Evolutionary conservation across 306 rosid genomes (phyloP), one percentile per base, ranked within the genome.

Genomic region (Lathyrus aphaca): DNA sequence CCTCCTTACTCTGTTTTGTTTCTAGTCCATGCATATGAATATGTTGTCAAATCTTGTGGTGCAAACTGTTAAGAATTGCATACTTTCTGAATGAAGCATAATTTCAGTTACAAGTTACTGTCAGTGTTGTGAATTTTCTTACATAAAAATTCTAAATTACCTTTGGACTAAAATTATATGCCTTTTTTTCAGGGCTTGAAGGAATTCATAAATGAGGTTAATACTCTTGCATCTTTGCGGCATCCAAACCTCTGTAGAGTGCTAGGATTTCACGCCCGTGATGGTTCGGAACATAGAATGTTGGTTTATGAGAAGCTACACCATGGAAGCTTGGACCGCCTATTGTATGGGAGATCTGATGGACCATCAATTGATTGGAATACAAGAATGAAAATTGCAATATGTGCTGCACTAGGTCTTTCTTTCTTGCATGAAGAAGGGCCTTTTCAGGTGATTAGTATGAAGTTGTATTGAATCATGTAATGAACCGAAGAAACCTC

Each of bases 371-470:
- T 63, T 19, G 68, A 63, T 63, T 63, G 68, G 68, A 63, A 13
- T 40, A 39, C 68, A 63, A 63, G 68, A 63, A 63, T 63, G 35
- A 63, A 63, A 63, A 63, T 63, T 63, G 68, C 68, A 21, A 40
- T 21, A 63, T 63, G 68, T 40, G 68, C 68, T 63, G 68, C 68
- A 63, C 51, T 38, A 19, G 68, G 68, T 40, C 68, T 63, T 40
- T 39, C 68, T 63, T 63, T 63, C 68, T 63, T 63, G 68, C 68
- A 63, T 13, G 68, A 63, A 63, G 68, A 63, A 63, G 68, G 68
- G 11, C 68, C 68, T 63, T 63, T 63, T 40, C 68, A 63, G 68
- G 68, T 63, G 19, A 19, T 6, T 63, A 19, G 37, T 39, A 63
- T 19, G 32, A 39, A 39, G 38, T 19, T 19, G 6, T 18, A 12